Evolutionary conservation across 495 filamentous ascomycete species (phyloP), one percentile per base, ranked within the genome.

Genomic region (Aspergillus ostianus): DNA sequence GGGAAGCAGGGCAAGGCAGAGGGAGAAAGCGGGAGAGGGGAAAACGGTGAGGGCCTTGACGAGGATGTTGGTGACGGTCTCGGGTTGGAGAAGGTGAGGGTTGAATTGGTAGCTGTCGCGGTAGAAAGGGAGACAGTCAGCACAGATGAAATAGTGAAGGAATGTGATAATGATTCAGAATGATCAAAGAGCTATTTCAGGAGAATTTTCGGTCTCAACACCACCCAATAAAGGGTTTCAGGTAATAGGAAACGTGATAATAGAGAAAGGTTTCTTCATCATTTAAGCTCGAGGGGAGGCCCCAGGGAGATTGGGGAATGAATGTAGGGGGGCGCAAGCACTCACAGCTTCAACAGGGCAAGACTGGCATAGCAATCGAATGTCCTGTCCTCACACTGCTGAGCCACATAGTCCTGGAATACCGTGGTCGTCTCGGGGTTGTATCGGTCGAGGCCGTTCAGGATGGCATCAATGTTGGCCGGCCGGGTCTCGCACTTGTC

Each of bases 181-280:
- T 41, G 10, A 41, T 41, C 36, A 41, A 41, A 41, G 13, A 15
- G 36, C 36, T 2, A 2, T 64, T 70, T 76, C 68, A 71, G 70
- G 61, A 70, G 64, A 66, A 64, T 67, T 59, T 59, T 61, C 65
- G 64, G 64, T 63, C 67, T 73, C 73, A 71, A 71, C 73, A 74
- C 66, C 58, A 62, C 67, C 72, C 67, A 50, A 61, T 50, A 62
- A 62, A 53, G 69, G 67, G 65, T 66, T 69, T 96, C 91, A 90
- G 92, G 85, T 97, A 97, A 97, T 97, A 96, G 91, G 91, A 96
- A 97, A 97, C 93, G 92, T 94, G 87, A 69, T 67, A 64, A 70
- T 67, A 63, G 67, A 83, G 65, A 67, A 68, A 67, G 77, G 56
- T 69, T 84, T 74, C 70, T 82, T 89, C 90, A 90, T 96, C 89